Evolutionary conservation across 345 rosid genomes (phyloP).

Genomic region (Hibiscus trionum): DNA sequence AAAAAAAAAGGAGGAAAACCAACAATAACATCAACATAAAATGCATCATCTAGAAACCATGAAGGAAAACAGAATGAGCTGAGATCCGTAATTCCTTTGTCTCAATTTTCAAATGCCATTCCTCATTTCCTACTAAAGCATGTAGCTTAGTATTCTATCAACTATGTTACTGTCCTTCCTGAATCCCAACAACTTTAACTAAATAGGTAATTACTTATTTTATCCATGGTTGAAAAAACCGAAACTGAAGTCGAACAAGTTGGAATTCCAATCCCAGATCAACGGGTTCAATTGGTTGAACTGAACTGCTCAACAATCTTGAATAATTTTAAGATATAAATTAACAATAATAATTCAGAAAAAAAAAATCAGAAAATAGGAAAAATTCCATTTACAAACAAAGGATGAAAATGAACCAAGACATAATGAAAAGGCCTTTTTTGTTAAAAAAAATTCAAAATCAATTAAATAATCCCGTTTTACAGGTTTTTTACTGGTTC

Average conservation of each 20-base stretch:
- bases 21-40: neutral
- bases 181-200: neutral
- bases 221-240: neutral
- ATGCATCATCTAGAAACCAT: neutral
- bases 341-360: no score
- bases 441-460: no score
- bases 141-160: neutral
- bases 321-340: no score
- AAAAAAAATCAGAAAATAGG: no score
- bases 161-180: neutral
- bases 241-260: neutral
- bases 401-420: no score
- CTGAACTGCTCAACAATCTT: no score
- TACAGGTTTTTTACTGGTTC: neutral
- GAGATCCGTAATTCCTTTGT: neutral
- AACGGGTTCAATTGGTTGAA: no score
- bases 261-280: neutral
- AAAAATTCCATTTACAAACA: no score
- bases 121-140: neutral
- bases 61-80: neutral
- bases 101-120: constrained; percentile 1
- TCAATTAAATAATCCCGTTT: neutral
- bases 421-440: no score
- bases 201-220: neutral
- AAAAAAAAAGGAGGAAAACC: neutral